Evolutionary conservation across 2,329 filamentous ascomycete genomes (phyloP), one percentile per base, ranked within the genome.

Genomic region (Onygena corvina): DNA sequence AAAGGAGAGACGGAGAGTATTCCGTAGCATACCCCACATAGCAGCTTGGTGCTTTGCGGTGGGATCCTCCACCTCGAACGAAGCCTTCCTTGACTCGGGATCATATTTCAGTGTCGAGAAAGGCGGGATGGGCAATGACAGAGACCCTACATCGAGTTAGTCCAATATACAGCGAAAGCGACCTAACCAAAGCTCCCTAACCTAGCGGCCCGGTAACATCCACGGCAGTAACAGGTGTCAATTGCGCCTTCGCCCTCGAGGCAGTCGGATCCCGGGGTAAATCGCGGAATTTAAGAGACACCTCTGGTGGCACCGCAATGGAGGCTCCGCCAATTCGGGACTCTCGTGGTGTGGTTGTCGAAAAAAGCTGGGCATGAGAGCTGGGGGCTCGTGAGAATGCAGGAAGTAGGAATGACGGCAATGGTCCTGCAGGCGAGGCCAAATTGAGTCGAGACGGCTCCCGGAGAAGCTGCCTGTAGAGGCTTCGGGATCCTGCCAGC

Each of bases 251-350:
- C 33, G 77, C 76, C 34, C 77, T 80, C 48, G 71, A 69, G 53
- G 77, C 74, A 56, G 67, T 72, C 61, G 71, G 70, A 25, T 73
- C 60, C 48, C 65, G 68, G 3, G 81, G 77, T 52, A 87, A 76
- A 53, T 84, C 76, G 51, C 89, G 70, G 8, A 78, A 71, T 35
- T 68, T 70, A 54, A 98, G 74, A 47, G 83, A 83, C 50, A 98
- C 92, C 54, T 86, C 85, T 0, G 85, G 82, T 0, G 90, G 90
- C 27, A 94, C 75, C 49, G 86, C 81, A 48, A 94, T 77, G 20
- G 85, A 78, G 52, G 84, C 84, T 58, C 80, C 77, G 59, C 92
- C 92, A 54, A 98, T 83, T 74, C 95, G 92, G 38, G 90, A 95
- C 51, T 74, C 69, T 58, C 75, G 74, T 62, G 69, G 67, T 48